phyloP scores from a whole-genome alignment of 441 rosid species.

The Melastoma candidum region DNA sequence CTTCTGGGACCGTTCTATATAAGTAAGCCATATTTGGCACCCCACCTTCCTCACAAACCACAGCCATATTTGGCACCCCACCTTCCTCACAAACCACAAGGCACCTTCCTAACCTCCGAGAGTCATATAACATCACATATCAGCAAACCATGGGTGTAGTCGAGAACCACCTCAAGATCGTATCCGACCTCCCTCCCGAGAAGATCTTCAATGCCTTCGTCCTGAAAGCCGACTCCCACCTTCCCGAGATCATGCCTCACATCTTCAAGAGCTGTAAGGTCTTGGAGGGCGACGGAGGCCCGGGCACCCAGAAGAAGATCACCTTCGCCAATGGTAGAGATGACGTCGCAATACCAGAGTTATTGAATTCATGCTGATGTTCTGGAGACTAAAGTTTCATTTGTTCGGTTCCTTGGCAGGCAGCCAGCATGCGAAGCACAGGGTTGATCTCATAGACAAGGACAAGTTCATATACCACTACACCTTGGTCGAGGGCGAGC shows the following conservation, averaged over 20 bases:
- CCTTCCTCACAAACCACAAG: no score
- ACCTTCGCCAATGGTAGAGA: constrained; percentile 11
- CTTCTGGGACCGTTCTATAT: no score
- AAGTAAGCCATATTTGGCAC: no score
- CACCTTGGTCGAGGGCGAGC: constrained; percentile 8
- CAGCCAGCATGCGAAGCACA: not conserved
- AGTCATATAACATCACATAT: not conserved
- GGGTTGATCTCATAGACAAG: constrained; percentile 4
- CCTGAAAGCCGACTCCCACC: constrained; percentile 9
- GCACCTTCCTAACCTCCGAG: not conserved
- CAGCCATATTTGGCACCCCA: no score
- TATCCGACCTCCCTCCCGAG: constrained; percentile 9
- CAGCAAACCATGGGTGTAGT: constrained; percentile 10
- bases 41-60: no score
- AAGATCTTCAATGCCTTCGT: constrained; percentile 17
- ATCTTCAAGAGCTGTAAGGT: constrained; percentile 9
- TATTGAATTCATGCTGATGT: no score
- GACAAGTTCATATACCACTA: constrained; percentile 8
- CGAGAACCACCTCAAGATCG: constrained; percentile 1
- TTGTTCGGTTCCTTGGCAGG: not conserved
- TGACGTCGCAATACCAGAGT: no score
- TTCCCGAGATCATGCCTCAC: constrained; percentile 15
- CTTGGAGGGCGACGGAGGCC: constrained; percentile 15
- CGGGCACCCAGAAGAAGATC: constrained; percentile 16
- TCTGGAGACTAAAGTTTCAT: no score